These are phyloP conservation scores for Ganoderma leucocontextum DNA, from an alignment of 1,284 basidiomycete species.

Conservation along the genomic window DNA sequence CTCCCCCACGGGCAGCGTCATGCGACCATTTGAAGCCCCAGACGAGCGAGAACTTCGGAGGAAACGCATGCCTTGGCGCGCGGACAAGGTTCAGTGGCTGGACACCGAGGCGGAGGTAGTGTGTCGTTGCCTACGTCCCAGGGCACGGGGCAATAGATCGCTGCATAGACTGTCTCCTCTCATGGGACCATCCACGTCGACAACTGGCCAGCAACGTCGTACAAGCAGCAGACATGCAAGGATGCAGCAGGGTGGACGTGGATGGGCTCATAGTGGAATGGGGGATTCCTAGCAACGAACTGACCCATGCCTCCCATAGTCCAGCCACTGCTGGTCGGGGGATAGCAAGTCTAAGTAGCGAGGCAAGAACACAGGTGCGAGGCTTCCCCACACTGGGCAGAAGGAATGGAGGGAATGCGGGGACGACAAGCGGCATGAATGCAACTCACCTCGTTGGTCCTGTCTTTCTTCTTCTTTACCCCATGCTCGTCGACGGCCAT, in stretches of 20 bases:
- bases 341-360: background rate
- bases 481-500: conserved; percentile 42
- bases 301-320: no score
- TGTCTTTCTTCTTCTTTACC: conserved; percentile 55
- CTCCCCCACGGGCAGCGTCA: background rate
- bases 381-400: background rate
- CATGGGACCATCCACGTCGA: background rate
- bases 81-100: conserved; percentile 7
- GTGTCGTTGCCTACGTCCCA: background rate
- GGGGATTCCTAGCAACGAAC: background rate
- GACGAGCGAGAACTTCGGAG: background rate
- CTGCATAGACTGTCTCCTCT: background rate
- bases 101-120: background rate
- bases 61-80: background rate
- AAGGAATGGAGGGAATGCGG: background rate
- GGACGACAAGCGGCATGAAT: conserved; percentile 10
- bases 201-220: background rate
- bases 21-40: background rate
- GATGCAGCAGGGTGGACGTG: background rate
- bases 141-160: background rate
- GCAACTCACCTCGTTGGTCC: conserved; percentile 62
- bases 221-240: background rate
- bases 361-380: background rate
- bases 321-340: background rate
- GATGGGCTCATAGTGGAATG: background rate